Conservation (phyloP, 1,139 yeast species). For the Eremothecium coryli region DNA sequence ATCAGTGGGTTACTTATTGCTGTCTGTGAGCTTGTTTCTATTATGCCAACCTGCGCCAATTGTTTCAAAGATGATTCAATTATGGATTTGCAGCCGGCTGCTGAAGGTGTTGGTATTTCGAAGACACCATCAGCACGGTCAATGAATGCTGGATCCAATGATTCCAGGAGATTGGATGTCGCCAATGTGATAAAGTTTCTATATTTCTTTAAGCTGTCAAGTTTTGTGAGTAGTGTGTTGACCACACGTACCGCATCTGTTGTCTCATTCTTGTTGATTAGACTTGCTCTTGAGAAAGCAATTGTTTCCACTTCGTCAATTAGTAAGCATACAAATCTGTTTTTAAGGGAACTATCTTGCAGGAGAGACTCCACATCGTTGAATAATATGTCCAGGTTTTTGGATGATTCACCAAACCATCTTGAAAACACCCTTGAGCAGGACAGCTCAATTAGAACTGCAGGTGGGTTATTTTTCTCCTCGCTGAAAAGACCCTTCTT, state of each 20-base stretch:
- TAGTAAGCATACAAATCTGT: slow-evolving; percentile 27
- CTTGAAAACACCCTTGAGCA: slow-evolving; percentile 35
- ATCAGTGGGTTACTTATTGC: slow-evolving; percentile 8
- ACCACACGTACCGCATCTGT: slow-evolving; percentile 35
- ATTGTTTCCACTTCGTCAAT: slow-evolving; percentile 37
- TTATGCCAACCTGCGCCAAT: slow-evolving; percentile 14
- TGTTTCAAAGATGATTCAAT: slow-evolving; percentile 19
- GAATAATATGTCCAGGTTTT: slow-evolving; percentile 31
- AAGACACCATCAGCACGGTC: slow-evolving; percentile 34
- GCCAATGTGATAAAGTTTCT: slow-evolving; percentile 32
- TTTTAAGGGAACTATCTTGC: slow-evolving; percentile 11
- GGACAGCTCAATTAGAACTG: slow-evolving; percentile 31
- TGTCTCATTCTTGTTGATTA: slow-evolving; percentile 32
- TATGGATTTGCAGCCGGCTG: slow-evolving; percentile 22
- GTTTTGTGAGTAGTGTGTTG: slow-evolving; percentile 33
- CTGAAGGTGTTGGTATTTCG: slow-evolving; percentile 28
- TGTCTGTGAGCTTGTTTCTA: slow-evolving; percentile 8
- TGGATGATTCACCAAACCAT: slow-evolving; percentile 37
- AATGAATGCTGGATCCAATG: slow-evolving; percentile 33
- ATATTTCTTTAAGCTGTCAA: slow-evolving; percentile 31
- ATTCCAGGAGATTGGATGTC: slow-evolving; percentile 32
- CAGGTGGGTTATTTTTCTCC: slow-evolving; percentile 11
- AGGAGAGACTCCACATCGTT: slow-evolving; percentile 26
- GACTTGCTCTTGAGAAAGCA: slow-evolving; percentile 32
- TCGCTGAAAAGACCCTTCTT: slow-evolving; percentile 11